phyloP scores from a whole-genome alignment of 2,329 filamentous ascomycete genomes.

The Chrysoporthe deuterocubensis region DNA sequence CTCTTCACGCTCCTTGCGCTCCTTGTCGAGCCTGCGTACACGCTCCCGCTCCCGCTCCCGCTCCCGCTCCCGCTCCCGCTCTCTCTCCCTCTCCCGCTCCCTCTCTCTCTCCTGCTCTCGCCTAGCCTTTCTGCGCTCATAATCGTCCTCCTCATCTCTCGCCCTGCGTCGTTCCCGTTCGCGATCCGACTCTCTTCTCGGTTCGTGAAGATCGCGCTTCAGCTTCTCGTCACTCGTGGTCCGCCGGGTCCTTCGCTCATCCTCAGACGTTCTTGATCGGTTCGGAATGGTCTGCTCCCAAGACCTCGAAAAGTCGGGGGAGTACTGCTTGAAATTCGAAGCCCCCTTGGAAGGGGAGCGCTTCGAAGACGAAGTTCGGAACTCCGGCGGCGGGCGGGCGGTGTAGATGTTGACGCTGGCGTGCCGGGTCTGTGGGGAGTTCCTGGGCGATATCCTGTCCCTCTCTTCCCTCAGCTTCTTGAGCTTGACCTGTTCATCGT shows the following conservation, averaged over 20 bases:
- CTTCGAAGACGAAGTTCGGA: conserved; percentile 34
- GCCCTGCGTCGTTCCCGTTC: conserved; percentile 32
- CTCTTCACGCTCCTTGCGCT: conserved; percentile 14
- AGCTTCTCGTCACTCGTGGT: conserved; percentile 49
- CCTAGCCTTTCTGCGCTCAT: conserved; percentile 28
- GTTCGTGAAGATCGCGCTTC: conserved; percentile 35
- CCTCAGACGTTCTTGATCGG: conserved; percentile 44
- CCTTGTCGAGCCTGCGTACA: conserved; percentile 1
- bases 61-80: conserved; percentile 41
- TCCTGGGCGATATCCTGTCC: conserved; percentile 47
- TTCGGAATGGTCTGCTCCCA: conserved; percentile 52
- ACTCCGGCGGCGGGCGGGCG: conserved; percentile 50
- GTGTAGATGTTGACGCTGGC: conserved; percentile 53
- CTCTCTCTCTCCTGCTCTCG: conserved; percentile 47
- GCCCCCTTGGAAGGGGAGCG: conserved; percentile 33
- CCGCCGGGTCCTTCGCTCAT: conserved; percentile 47
- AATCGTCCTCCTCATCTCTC: conserved; percentile 36
- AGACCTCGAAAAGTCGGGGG: conserved; percentile 42
- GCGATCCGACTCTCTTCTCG: conserved; percentile 26
- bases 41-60: conserved; percentile 41
- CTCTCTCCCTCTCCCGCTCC: conserved; percentile 40
- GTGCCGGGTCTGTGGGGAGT: conserved; percentile 43
- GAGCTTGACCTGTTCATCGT: conserved; percentile 76
- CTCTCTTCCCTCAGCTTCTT: conserved; percentile 65
- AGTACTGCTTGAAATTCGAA: conserved; percentile 39